Percentiles rank a stretch among this genome's conserved stretches.
Evolutionary conservation across 1,139 yeast genomes (phyloP).

Genomic region (Keqinozyma sinolaborantium): DNA sequence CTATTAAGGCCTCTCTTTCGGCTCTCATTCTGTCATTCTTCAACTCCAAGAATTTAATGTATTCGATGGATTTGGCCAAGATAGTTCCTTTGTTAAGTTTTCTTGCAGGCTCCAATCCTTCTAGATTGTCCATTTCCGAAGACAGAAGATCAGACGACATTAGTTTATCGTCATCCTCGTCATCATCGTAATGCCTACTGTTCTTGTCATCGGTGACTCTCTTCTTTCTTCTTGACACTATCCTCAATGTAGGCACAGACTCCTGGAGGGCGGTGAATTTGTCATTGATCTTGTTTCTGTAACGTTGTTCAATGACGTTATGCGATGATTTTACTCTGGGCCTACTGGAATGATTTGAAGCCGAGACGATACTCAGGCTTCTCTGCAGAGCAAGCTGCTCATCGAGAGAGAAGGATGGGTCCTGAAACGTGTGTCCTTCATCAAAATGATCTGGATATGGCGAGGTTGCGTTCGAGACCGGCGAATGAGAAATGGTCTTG

Average conservation of each 20-base stretch:
- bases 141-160: slow-evolving; percentile 1
- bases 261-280: slow-evolving; percentile 39
- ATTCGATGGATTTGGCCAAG: slow-evolving; percentile 41
- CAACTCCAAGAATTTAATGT: slow-evolving; percentile 39
- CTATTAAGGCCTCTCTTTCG: slow-evolving; percentile 30
- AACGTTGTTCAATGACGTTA: slow-evolving; percentile 44
- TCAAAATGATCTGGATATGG: neutral
- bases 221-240: slow-evolving; percentile 22
- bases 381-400: neutral
- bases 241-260: slow-evolving; percentile 39
- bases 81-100: slow-evolving; percentile 45
- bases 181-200: slow-evolving; percentile 5
- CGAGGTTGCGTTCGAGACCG: neutral
- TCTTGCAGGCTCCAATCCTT: slow-evolving; percentile 44
- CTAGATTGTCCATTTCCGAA: slow-evolving; percentile 21
- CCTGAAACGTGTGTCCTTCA: neutral
- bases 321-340: slow-evolving; percentile 33
- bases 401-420: neutral
- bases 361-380: neutral
- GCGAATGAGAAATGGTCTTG: neutral
- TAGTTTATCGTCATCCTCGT: slow-evolving; percentile 12
- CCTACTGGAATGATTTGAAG: slow-evolving; percentile 1
- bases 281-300: slow-evolving; percentile 44
- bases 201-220: slow-evolving; percentile 4
- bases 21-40: slow-evolving; percentile 33